phyloP scores from a whole-genome alignment of 148 eudicot genomes.

The Silene uniflora region DNA sequence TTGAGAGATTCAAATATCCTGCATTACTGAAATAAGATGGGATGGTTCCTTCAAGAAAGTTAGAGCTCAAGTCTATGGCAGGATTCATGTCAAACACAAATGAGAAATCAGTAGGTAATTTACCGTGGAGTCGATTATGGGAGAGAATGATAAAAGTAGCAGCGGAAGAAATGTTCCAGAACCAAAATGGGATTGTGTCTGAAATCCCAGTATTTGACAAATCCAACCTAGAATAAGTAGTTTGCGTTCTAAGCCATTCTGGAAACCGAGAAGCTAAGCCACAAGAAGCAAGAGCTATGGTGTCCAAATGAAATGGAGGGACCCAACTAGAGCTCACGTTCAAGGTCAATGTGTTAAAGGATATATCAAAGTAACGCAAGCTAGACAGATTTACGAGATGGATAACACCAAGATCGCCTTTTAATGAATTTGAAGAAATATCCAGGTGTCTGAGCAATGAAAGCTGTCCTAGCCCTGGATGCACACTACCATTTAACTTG shows the following conservation, averaged over 20 bases:
- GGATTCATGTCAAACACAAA: too few relatives aligned
- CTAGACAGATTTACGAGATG: conserved; percentile 29
- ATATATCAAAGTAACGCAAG: conserved; percentile 27
- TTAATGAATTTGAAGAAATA: conserved; percentile 25
- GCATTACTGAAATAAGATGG: too few relatives aligned
- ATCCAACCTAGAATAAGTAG: conserved; percentile 10
- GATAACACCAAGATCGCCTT: conserved; percentile 24
- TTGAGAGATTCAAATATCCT: conserved; percentile 23
- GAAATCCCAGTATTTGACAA: conserved; percentile 18
- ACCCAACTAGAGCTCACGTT: conserved; percentile 17
- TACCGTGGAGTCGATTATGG: too few relatives aligned
- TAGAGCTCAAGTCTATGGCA: too few relatives aligned
- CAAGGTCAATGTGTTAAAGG: conserved; percentile 30
- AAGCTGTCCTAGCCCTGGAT: conserved; percentile 23
- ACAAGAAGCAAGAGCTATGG: conserved; percentile 23
- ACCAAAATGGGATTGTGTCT: conserved; percentile 19
- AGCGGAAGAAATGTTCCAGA: too few relatives aligned
- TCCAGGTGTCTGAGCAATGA: conserved; percentile 16
- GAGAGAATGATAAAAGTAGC: too few relatives aligned
- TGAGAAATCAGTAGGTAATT: too few relatives aligned
- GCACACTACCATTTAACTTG: too few relatives aligned
- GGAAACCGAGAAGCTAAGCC: conserved; percentile 24
- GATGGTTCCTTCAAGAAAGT: too few relatives aligned
- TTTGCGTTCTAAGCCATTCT: conserved; percentile 21
- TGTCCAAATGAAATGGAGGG: conserved; percentile 19